Conservation (phyloP, 192 early-diverging fungal species). For the Globomyces pollinis-pini region DNA sequence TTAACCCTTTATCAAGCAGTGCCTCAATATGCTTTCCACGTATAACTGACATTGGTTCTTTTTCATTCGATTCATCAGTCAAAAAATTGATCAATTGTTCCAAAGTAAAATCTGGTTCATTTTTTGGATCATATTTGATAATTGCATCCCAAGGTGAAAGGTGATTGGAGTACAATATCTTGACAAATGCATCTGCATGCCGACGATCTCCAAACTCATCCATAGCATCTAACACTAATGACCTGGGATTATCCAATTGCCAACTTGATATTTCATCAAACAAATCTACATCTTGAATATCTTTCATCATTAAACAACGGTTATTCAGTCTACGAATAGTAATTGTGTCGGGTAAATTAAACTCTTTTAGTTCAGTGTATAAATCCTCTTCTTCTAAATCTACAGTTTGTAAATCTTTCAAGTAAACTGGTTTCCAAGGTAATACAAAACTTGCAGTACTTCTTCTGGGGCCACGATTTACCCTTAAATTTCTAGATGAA, state of each 20-base stretch:
- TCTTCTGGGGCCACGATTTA: too few species aligned
- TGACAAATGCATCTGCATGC: constrained; percentile 23
- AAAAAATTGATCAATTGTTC: not conserved
- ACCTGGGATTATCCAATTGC: not conserved
- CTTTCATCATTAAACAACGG: not conserved
- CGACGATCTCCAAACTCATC: not conserved
- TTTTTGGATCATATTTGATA: constrained; percentile 12
- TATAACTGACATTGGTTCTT: not conserved
- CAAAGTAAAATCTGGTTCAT: not conserved
- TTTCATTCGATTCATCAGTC: not conserved
- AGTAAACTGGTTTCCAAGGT: too few species aligned
- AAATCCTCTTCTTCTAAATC: too few species aligned
- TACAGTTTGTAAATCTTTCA: too few species aligned
- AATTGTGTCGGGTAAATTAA: not conserved
- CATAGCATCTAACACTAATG: not conserved
- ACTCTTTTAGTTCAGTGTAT: too few species aligned
- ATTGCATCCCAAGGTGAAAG: constrained; percentile 31
- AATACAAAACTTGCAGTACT: too few species aligned
- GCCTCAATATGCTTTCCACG: not conserved
- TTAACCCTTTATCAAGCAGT: not conserved
- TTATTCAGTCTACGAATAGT: not conserved
- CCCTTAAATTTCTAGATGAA: too few species aligned
- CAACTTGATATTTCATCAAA: not conserved
- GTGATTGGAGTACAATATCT: constrained; percentile 20
- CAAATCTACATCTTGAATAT: not conserved